phyloP scores from a whole-genome alignment of 805 yeast genomes.

The Zygotorulaspora danielsina region DNA sequence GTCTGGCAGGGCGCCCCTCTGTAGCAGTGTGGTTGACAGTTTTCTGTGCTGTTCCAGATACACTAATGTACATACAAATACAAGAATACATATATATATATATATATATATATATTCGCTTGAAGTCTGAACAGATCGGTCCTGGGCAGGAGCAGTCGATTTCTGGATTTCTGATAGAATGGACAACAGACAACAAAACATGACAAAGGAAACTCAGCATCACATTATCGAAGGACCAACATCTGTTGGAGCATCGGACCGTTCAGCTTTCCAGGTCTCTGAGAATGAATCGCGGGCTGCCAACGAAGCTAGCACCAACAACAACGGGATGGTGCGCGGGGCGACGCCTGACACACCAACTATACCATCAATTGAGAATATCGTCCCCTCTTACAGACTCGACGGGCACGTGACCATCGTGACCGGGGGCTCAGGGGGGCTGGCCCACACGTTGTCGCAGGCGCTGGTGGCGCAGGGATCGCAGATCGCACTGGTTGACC shows the following conservation, averaged over 20 bases:
- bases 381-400: slow-evolving; percentile 60
- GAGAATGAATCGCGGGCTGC: slow-evolving; percentile 11
- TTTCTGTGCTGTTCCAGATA: no score
- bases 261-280: slow-evolving; percentile 10
- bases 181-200: slow-evolving; percentile 2
- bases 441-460: slow-evolving; percentile 59
- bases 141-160: no score
- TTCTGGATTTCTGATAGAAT: no score
- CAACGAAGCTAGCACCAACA: slow-evolving; percentile 6
- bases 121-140: no score
- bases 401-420: slow-evolving; percentile 68
- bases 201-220: slow-evolving; percentile 11
- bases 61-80: no score
- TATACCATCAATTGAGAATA: slow-evolving; percentile 36
- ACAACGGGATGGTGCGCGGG: slow-evolving; percentile 17
- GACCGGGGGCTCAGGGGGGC: slow-evolving; percentile 82
- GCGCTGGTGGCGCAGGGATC: slow-evolving; percentile 76
- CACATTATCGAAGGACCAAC: slow-evolving; percentile 16
- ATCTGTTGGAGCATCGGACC: slow-evolving; percentile 10
- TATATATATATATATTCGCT: no score
- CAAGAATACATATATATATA: no score
- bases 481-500: slow-evolving; percentile 66
- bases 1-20: no score
- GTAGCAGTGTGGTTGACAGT: no score
- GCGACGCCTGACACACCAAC: slow-evolving; percentile 25